Conservation (phyloP, 306 rosid genomes). For the Vigna hirtella region DNA sequence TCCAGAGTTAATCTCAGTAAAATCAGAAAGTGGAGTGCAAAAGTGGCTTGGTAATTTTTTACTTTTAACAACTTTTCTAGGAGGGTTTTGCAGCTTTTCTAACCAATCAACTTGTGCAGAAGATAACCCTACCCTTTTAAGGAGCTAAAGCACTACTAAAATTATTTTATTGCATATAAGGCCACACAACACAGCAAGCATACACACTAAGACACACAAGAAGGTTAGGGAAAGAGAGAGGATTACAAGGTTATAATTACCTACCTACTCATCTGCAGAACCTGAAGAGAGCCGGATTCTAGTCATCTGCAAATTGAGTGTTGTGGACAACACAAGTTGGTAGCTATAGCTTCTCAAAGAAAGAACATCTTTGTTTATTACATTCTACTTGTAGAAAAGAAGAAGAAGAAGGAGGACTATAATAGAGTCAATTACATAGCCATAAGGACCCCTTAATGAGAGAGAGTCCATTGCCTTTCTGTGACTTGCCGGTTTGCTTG, state of each 20-base stretch:
- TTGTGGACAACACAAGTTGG: conserved; percentile 35
- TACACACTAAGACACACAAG: background rate
- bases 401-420: conserved; percentile 18
- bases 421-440: conserved; percentile 37
- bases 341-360: conserved; percentile 26
- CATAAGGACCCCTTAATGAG: conserved; percentile 48
- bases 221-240: background rate
- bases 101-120: conserved; percentile 22
- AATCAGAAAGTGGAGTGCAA: background rate
- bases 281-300: conserved; percentile 23
- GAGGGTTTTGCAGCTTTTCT: conserved; percentile 30
- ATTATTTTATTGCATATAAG: conserved; percentile 39
- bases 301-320: conserved; percentile 50
- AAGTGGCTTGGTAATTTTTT: conserved; percentile 2
- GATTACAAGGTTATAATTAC: conserved; percentile 31
- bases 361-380: conserved; percentile 44
- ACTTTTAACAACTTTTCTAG: conserved; percentile 3
- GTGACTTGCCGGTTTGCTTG: conserved; percentile 88
- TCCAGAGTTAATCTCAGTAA: background rate
- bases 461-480: conserved; percentile 67
- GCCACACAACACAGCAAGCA: conserved; percentile 31
- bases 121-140: conserved; percentile 29
- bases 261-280: conserved; percentile 49
- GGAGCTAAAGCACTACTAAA: background rate
- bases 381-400: conserved; percentile 20